Evolutionary conservation across 345 rosid genomes (phyloP).

Genomic region (Eucalyptus globulus): DNA sequence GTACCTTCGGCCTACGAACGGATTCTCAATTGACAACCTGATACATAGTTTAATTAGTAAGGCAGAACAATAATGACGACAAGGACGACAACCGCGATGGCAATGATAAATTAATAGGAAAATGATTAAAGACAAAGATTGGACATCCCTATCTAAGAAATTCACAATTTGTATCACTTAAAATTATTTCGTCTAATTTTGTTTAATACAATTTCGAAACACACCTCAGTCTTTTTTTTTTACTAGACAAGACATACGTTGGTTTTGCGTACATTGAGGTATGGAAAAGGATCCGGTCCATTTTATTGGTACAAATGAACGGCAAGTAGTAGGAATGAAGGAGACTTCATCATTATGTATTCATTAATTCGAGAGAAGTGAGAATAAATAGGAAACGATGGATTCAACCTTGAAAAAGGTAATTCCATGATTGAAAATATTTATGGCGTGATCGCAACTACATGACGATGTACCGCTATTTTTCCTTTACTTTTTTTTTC

Average conservation of each 20-base stretch:
- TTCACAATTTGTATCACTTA: not conserved
- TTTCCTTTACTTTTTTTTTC: not conserved
- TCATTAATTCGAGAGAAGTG: not conserved
- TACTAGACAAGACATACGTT: not conserved
- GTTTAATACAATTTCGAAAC: not conserved
- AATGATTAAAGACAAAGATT: not conserved
- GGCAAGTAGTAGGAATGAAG: not conserved
- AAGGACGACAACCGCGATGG: not conserved
- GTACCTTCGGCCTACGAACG: not conserved
- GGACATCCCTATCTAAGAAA: not conserved
- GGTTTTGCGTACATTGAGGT: not conserved
- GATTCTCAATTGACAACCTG: not conserved
- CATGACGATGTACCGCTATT: not conserved
- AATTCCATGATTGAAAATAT: not conserved
- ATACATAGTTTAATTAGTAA: not conserved
- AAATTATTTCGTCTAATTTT: not conserved
- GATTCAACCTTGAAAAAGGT: not conserved
- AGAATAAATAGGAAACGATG: not conserved
- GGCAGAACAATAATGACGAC: not conserved
- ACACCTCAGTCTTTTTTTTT: not conserved
- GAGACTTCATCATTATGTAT: not conserved
- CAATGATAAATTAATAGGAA: not conserved
- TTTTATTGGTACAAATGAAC: not conserved
- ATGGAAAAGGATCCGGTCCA: not conserved
- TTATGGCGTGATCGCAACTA: not conserved